Percentiles rank a stretch among this genome's conserved stretches.
Conservation (phyloP, 352 stramenopile species). For the Phytopythium aichiense region DNA sequence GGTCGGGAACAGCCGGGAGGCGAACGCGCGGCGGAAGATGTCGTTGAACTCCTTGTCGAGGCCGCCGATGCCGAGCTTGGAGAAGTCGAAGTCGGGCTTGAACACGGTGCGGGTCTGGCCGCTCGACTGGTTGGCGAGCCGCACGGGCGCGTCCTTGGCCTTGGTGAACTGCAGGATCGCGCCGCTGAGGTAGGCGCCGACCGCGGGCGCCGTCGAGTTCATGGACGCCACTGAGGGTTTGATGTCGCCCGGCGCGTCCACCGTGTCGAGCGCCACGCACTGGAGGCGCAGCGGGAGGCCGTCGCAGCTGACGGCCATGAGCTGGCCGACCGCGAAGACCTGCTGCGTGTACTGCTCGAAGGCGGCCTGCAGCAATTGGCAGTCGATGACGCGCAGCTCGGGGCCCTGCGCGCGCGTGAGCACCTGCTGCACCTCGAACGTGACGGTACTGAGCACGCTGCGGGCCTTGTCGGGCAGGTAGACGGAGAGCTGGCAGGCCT, state of each 20-base stretch:
- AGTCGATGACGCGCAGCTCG: slow-evolving; percentile 68
- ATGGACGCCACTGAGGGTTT: slow-evolving; percentile 15
- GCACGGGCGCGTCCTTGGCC: slow-evolving; percentile 65
- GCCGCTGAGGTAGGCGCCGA: slow-evolving; percentile 57
- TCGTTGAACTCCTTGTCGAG: slow-evolving; percentile 99
- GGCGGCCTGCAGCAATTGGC: slow-evolving; percentile 50
- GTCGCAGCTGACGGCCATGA: slow-evolving; percentile 62
- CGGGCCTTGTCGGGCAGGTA: slow-evolving; percentile 47
- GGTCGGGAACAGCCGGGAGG: slow-evolving; percentile 95
- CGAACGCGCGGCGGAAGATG: slow-evolving; percentile 99
- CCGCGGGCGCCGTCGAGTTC: slow-evolving; percentile 29
- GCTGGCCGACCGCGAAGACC: slow-evolving; percentile 67
- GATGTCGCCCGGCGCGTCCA: slow-evolving; percentile 34
- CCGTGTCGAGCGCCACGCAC: slow-evolving; percentile 47
- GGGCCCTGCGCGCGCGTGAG: slow-evolving; percentile 64
- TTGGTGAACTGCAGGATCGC: slow-evolving; percentile 80
- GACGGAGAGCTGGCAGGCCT: slow-evolving; percentile 55
- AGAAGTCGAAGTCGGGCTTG: slow-evolving; percentile 97
- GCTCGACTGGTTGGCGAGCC: slow-evolving; percentile 74
- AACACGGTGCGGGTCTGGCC: slow-evolving; percentile 88
- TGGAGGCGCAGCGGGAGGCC: slow-evolving; percentile 64
- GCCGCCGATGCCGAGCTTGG: slow-evolving; percentile 98
- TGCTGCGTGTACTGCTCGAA: slow-evolving; percentile 81
- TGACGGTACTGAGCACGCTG: slow-evolving; percentile 59
- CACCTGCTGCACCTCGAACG: slow-evolving; percentile 78